Conservation (phyloP, 208 protist genomes). For the Acanthamoeba royreba region DNA sequence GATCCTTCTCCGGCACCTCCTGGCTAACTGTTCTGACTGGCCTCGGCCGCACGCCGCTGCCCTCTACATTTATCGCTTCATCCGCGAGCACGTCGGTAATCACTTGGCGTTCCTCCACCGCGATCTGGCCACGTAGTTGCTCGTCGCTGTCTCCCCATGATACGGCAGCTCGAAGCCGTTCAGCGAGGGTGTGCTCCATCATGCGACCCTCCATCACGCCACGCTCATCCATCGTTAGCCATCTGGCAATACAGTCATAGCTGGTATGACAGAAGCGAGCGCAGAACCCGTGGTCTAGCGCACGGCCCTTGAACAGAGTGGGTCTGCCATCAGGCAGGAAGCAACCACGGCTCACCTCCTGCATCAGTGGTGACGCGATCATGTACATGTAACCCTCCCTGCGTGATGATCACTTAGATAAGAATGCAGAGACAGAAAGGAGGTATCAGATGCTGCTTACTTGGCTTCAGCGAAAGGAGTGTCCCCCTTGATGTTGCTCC, state of each 20-base stretch:
- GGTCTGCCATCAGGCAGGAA: neutral
- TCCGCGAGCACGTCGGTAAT: no score
- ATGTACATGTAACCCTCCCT: neutral
- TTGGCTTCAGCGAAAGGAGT: neutral
- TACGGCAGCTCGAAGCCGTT: neutral
- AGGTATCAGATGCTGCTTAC: no score
- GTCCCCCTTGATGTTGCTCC: neutral
- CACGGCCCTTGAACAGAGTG: neutral
- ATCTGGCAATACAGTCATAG: neutral
- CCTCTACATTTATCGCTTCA: no score
- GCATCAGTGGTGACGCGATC: neutral
- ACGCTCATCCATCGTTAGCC: neutral
- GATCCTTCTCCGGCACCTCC: no score
- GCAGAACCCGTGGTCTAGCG: neutral
- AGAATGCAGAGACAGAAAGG: no score
- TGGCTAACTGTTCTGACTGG: no score
- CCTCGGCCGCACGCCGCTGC: no score
- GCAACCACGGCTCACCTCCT: neutral
- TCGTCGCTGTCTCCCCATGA: no score
- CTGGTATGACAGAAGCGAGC: neutral
- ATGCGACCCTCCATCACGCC: neutral
- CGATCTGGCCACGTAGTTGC: no score
- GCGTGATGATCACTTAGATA: no score
- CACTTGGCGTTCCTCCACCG: no score
- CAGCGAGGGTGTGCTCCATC: neutral